Base-by-base conservation (phyloP, 495 filamentous ascomycete genomes). In the Margaritispora aquatica region DNA sequence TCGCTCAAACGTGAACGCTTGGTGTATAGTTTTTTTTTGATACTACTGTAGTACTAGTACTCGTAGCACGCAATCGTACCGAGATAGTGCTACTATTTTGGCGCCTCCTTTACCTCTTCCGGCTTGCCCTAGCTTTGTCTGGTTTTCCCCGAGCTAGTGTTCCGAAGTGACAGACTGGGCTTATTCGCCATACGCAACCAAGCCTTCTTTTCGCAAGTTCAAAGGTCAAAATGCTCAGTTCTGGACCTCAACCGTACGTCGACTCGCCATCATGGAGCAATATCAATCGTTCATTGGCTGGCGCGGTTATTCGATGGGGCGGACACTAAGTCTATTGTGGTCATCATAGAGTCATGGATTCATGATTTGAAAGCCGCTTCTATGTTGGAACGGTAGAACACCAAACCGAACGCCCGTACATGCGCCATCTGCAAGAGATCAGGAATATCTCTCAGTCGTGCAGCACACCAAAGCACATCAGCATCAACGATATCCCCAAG, bases 301-400 rank as follows among this genome's bases (percentile, higher is more conserved):
- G 34, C 31, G n/a, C 34, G 5, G 23, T 1, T 8, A 50, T 27
- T 44, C 24, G 23, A 19, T 11, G 26, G 21, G 20, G 38, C 20
- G 3, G n/a, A 24, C 23, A 27, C 60, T 62, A 62, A 54, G 31
- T 27, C 23, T 21, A 46, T 26, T 57, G 22, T 15, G 54, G 47
- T 34, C 44, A 52, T 63, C 41, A 55, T 26, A 59, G 61, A 59
- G 61, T 63, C 61, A 63, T 63, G 48, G 29, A 57, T 26, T 47
- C 36, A 47, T 61, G 53, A 62, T 62, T 62, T 54, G 48, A 62
- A 62, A 63, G 61, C 61, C 20, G 15, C 27, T 58, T 27, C 34
- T 44, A 9, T 57, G 9, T 44, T 67, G 15, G 38, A 5, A 34
- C 38, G 38, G 38, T 44, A 3, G 15, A n/a, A 7, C 4, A n/a